Percentiles rank a stretch among this genome's conserved stretches.
These are phyloP conservation scores for Penicillium sp. DNA, from an alignment of 2,329 filamentous ascomycete genomes.

Conservation along the genomic window DNA sequence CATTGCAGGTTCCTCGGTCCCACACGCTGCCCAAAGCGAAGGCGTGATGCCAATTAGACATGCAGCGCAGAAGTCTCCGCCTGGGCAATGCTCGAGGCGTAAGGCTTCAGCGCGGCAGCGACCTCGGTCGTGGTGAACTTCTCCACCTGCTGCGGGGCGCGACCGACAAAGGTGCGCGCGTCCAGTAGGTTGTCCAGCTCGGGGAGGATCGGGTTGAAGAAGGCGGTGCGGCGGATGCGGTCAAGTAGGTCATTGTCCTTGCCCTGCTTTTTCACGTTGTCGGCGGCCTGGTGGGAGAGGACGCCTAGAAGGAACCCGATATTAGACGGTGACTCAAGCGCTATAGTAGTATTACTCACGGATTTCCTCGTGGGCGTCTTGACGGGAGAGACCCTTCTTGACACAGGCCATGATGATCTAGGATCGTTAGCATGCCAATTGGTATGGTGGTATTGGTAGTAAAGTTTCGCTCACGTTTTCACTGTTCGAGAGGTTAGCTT, in stretches of 20 bases:
- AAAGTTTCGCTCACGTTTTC: conserved; percentile 33
- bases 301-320: conserved; percentile 47
- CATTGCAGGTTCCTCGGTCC: background rate
- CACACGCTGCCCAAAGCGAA: too few relatives aligned
- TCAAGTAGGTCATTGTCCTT: conserved; percentile 78
- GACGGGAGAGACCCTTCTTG: conserved; percentile 66
- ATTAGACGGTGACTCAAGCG: conserved; percentile 3
- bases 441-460: background rate
- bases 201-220: conserved; percentile 68
- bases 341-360: conserved; percentile 41
- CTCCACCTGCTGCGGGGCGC: conserved; percentile 54
- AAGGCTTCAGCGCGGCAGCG: conserved; percentile 48
- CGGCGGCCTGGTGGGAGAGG: conserved; percentile 70
- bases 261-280: conserved; percentile 69
- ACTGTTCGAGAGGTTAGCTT: conserved; percentile 25
- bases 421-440: conserved; percentile 42
- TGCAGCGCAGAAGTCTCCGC: conserved; percentile 41
- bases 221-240: conserved; percentile 67
- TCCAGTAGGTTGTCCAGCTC: conserved; percentile 68
- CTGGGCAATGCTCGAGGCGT: conserved; percentile 39
- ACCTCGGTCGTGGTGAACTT: conserved; percentile 53
- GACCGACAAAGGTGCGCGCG: conserved; percentile 59
- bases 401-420: conserved; percentile 74
- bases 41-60: conserved; percentile 36
- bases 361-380: conserved; percentile 85